Evolutionary conservation across 176 grass and related monocot species (phyloP).

Genomic region (Musa troglodytarum): DNA sequence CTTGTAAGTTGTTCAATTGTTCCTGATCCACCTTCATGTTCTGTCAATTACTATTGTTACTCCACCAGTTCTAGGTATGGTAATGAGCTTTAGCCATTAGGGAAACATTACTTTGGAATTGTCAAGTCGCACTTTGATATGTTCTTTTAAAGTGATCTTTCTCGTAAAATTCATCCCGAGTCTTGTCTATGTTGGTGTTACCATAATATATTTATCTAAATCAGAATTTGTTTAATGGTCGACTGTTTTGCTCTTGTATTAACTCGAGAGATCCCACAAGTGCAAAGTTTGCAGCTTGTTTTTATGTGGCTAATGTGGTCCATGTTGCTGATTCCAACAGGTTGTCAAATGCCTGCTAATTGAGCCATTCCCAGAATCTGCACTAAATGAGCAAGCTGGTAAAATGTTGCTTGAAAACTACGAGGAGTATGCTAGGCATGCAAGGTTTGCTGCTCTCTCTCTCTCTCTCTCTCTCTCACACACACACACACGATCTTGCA

Average conservation of each 20-base stretch:
- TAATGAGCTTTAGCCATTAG: no score
- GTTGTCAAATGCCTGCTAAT: constrained; percentile 91
- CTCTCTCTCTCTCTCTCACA: neutral
- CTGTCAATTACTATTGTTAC: neutral
- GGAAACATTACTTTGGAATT: no score
- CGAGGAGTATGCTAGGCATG: constrained; percentile 70
- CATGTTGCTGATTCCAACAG: constrained; percentile 27
- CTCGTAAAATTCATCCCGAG: no score
- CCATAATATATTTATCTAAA: neutral
- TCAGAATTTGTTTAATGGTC: no score
- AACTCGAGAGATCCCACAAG: no score
- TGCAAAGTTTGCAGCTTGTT: no score
- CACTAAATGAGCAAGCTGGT: constrained; percentile 90
- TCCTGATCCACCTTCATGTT: neutral
- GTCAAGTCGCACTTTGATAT: neutral
- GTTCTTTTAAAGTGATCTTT: neutral
- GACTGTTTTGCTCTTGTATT: no score
- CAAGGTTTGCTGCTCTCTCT: constrained; percentile 44
- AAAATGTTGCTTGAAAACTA: constrained; percentile 93
- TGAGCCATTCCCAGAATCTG: constrained; percentile 91
- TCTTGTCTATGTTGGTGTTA: neutral
- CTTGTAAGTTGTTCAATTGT: constrained; percentile 36
- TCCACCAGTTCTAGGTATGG: neutral
- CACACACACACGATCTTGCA: no score
- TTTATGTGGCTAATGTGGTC: neutral